Conservation (phyloP, 208 protist genomes). For the Vickermania ingenoplastis region DNA sequence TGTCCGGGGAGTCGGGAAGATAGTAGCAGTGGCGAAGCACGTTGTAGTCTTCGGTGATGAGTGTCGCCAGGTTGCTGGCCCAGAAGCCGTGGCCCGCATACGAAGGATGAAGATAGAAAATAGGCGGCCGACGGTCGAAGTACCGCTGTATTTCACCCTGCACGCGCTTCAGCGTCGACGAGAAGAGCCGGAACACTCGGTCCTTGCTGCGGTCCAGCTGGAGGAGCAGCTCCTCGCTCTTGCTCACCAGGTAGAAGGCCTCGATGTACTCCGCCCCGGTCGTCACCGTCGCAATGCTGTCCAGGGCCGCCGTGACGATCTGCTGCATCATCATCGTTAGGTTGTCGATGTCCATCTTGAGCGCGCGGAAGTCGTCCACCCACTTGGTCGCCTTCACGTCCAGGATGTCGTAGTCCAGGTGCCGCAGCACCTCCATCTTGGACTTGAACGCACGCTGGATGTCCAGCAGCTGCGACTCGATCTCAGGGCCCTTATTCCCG, state of each 20-base stretch:
- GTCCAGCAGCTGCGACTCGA: conserved; percentile 90
- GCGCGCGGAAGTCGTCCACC: conserved; percentile 95
- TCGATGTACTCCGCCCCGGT: conserved; percentile 94
- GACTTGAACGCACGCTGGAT: conserved; percentile 93
- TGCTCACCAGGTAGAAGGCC: conserved; percentile 91
- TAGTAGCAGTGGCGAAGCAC: conserved; percentile 75
- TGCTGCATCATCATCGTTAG: conserved; percentile 95
- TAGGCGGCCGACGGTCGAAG: conserved; percentile 75
- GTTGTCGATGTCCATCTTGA: conserved; percentile 95
- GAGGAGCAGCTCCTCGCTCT: conserved; percentile 90
- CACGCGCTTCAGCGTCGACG: conserved; percentile 67
- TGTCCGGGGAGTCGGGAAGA: conserved; percentile 66
- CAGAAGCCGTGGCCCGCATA: conserved; percentile 89
- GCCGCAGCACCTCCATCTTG: conserved; percentile 85
- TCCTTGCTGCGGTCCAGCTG: conserved; percentile 90
- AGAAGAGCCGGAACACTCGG: conserved; percentile 86
- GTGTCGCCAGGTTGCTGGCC: conserved; percentile 53
- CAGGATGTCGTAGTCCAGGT: conserved; percentile 93
- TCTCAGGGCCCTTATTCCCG: conserved; percentile 92
- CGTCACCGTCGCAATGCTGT: conserved; percentile 81
- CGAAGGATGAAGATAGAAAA: conserved; percentile 87
- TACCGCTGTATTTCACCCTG: conserved; percentile 91
- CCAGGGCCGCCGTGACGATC: conserved; percentile 95
- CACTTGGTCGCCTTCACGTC: conserved; percentile 96
- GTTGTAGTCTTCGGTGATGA: conserved; percentile 46